Conservation (phyloP, 2,329 filamentous ascomycete genomes). For the Scedosporium dehoogii region DNA sequence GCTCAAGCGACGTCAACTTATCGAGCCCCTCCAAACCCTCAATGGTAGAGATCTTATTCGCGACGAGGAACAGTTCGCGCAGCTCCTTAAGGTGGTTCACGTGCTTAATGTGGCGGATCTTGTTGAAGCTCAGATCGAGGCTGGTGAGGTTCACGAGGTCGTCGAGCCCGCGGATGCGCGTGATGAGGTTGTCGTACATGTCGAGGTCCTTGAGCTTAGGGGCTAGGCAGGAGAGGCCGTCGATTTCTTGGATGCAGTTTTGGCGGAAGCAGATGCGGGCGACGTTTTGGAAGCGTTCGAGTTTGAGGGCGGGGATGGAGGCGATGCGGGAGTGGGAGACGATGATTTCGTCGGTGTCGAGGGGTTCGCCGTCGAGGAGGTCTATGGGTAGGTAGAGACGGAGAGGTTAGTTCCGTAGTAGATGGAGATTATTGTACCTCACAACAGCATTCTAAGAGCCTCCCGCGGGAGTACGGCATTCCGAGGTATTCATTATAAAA, state of each 20-base stretch:
- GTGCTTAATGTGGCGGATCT: slow-evolving; percentile 96
- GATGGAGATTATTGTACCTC: too few species aligned
- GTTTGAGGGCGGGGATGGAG: slow-evolving; percentile 65
- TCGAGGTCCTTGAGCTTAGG: slow-evolving; percentile 72
- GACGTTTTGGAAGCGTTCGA: slow-evolving; percentile 73
- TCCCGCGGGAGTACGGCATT: too few species aligned
- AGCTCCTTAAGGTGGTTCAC: slow-evolving; percentile 68
- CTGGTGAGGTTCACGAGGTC: slow-evolving; percentile 63
- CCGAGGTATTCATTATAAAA: neutral
- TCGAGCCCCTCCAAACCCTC: slow-evolving; percentile 70
- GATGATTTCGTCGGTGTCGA: slow-evolving; percentile 67
- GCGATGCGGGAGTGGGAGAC: slow-evolving; percentile 78
- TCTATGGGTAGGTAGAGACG: slow-evolving; percentile 26
- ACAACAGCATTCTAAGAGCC: too few species aligned
- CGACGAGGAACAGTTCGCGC: slow-evolving; percentile 80
- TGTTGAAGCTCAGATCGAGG: slow-evolving; percentile 95
- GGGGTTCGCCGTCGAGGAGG: slow-evolving; percentile 49
- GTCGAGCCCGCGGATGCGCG: slow-evolving; percentile 76
- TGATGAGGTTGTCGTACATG: slow-evolving; percentile 92
- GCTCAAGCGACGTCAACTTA: slow-evolving; percentile 72
- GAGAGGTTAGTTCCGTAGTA: too few species aligned
- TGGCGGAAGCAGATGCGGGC: slow-evolving; percentile 81
- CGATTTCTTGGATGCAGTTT: slow-evolving; percentile 75
- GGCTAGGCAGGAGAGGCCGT: slow-evolving; percentile 58
- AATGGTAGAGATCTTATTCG: slow-evolving; percentile 86